Evolutionary conservation across 225 moss, liverwort and hornwort species (phyloP), one percentile per base, ranked within the genome.

Genomic region (Straminergon stramineum): DNA sequence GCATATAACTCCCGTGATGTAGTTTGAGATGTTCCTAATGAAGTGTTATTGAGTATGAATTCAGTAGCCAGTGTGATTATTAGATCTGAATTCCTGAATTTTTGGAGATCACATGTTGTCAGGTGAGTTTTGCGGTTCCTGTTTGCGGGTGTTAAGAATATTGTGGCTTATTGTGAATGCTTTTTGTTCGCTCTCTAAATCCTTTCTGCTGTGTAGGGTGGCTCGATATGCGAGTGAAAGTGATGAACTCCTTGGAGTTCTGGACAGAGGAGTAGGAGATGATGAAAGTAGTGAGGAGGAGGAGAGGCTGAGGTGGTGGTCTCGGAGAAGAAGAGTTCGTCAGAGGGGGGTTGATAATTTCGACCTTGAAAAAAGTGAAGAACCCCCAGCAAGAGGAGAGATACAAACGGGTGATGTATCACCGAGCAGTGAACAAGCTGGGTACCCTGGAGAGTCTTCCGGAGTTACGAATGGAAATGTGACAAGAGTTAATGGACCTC

Each of bases 251-350:
- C 89, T 95, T 75, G 91, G 77, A 74, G 91, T 90, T 60, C 89
- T 92, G 65, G 94, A 96, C 67, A 88, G 91, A 82, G 95, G 89
- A 45, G 88, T 88, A 53, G 95, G 92, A 87, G 97, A 93, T 81
- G 98, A 97, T 92, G 96, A 95, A 90, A 97, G 96, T 79, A 96
- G 95, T 88, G 98, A 97, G 91, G 96, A 97, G 88, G 98, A 96
- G 86, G 97, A 95, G 84, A 94, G 95, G 85, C 70, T 93, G 84
- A 91, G 95, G 68, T 95, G 96, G 96, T 95, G 95, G 98, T 94
- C 92, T 93, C 91, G 90, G 78, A 85, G 92, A 91, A 87, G 91
- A 90, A 85, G 92, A 90, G 69, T 91, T 68, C 89, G 92, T 86
- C 84, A 68, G 77, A 91, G 94, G 68, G 89, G 91, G 81, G 85